A percentile compares a stretch with the other conserved stretches of the same genome.
Evolutionary conservation across 106 monocot genomes (phyloP).

Genomic region (Vanilla planifolia): DNA sequence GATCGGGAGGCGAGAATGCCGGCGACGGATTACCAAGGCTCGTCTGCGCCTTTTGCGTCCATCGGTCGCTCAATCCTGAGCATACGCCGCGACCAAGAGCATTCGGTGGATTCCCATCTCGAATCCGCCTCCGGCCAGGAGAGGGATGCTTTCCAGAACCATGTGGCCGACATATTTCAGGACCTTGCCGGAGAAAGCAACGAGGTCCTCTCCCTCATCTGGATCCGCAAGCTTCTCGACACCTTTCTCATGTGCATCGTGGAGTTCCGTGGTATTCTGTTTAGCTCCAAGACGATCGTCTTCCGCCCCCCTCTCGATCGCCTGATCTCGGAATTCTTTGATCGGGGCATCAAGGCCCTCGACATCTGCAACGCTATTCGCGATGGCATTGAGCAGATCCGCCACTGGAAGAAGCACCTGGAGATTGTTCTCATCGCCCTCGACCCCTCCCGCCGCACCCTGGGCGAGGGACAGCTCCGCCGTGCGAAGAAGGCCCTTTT

Average conservation of each 20-base stretch:
- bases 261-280: constrained; percentile 44
- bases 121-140: constrained; percentile 1
- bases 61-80: constrained; percentile 47
- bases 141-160: constrained; percentile 22
- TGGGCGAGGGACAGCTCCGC: constrained; percentile 50
- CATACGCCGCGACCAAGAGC: constrained; percentile 40
- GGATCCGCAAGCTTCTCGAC: constrained; percentile 48
- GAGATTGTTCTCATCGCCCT: constrained; percentile 30
- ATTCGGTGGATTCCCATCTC: constrained; percentile 16
- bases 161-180: constrained; percentile 35
- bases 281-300: constrained; percentile 2
- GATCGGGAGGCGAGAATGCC: constrained; percentile 20
- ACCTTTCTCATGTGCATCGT: constrained; percentile 40
- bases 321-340: constrained; percentile 44
- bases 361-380: constrained; percentile 66
- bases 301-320: constrained; percentile 36
- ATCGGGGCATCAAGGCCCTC: constrained; percentile 57
- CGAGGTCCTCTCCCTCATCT: constrained; percentile 46
- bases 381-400: constrained; percentile 54
- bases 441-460: neutral
- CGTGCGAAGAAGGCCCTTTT: constrained; percentile 51
- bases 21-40: constrained; percentile 39
- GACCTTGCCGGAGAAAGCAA: constrained; percentile 22
- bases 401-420: constrained; percentile 40
- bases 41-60: constrained; percentile 29